These are phyloP conservation scores for Lachancea quebecensis DNA, from an alignment of 805 yeast genomes.

Conservation along the genomic window DNA sequence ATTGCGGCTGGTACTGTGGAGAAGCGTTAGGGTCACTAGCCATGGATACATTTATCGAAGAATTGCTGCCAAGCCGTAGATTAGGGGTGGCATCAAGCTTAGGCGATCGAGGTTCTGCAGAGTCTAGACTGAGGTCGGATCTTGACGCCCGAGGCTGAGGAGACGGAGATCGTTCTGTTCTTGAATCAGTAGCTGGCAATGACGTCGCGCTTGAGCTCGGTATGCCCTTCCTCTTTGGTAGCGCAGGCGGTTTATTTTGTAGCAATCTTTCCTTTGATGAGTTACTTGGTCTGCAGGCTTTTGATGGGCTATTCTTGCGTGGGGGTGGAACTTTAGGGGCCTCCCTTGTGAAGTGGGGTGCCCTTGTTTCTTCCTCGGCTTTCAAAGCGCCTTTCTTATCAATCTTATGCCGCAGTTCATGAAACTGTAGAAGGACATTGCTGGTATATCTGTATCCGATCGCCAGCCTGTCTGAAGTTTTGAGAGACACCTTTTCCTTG, in stretches of 20 bases:
- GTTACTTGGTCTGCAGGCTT: neutral
- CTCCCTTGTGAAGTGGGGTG: neutral
- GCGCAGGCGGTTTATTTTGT: neutral
- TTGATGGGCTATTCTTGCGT: conserved; percentile 23
- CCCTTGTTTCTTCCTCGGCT: neutral
- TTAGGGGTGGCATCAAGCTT: neutral
- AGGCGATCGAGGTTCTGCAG: neutral
- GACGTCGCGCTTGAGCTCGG: no score
- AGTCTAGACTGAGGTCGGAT: neutral
- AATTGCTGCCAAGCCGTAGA: conserved; percentile 1
- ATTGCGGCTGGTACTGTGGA: neutral
- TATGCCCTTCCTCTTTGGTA: neutral
- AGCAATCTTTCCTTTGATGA: neutral
- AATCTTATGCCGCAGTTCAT: conserved; percentile 3
- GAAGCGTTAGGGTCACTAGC: neutral
- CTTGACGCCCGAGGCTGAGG: neutral
- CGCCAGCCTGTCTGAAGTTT: conserved; percentile 40
- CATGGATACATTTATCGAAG: neutral
- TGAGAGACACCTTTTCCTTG: conserved; percentile 40
- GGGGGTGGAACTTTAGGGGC: conserved; percentile 24
- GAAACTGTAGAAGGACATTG: conserved; percentile 49
- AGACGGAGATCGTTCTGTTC: neutral
- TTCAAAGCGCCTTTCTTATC: neutral
- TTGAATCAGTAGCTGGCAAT: no score
- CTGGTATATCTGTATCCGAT: conserved; percentile 49